A percentile compares a stretch with the other conserved stretches of the same genome.
Evolutionary conservation across 805 yeast species (phyloP).

Genomic region (Myxozyma udenii): DNA sequence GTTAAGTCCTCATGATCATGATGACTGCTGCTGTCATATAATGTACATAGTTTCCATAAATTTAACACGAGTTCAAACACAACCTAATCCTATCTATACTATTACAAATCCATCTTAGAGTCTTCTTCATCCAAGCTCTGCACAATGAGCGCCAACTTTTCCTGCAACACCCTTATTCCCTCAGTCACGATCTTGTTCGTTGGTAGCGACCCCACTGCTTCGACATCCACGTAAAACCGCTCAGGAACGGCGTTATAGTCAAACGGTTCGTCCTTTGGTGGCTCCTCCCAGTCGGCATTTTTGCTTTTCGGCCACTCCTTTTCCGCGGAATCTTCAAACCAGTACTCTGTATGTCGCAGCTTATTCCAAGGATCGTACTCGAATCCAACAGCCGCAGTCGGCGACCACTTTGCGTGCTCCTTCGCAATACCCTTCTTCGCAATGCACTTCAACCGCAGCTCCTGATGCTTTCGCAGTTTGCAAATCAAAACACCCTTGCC

Average conservation of each 20-base stretch:
- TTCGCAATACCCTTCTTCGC: conserved; percentile 67
- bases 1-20: no score
- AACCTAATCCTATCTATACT: no score
- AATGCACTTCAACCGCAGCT: conserved; percentile 79
- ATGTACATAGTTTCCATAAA: no score
- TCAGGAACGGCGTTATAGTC: conserved; percentile 81
- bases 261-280: conserved; percentile 54
- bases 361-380: conserved; percentile 99
- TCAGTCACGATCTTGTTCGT: conserved; percentile 86
- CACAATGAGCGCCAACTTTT: conserved; percentile 83
- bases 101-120: conserved; percentile 18
- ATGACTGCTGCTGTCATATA: no score
- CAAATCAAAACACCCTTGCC: conserved; percentile 86
- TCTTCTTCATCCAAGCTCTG: conserved; percentile 51
- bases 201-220: conserved; percentile 83
- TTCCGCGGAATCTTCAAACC: conserved; percentile 89
- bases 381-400: conserved; percentile 91
- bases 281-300: conserved; percentile 92
- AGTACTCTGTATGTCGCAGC: conserved; percentile 88
- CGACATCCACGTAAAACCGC: conserved; percentile 82
- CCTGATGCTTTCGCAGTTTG: conserved; percentile 89
- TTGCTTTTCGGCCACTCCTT: conserved; percentile 90
- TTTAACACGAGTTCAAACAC: no score
- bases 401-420: conserved; percentile 98
- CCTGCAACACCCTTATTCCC: conserved; percentile 80